These are phyloP conservation scores for Setomelanomma holmii DNA, from an alignment of 2,329 filamentous ascomycete genomes.

Conservation along the genomic window DNA sequence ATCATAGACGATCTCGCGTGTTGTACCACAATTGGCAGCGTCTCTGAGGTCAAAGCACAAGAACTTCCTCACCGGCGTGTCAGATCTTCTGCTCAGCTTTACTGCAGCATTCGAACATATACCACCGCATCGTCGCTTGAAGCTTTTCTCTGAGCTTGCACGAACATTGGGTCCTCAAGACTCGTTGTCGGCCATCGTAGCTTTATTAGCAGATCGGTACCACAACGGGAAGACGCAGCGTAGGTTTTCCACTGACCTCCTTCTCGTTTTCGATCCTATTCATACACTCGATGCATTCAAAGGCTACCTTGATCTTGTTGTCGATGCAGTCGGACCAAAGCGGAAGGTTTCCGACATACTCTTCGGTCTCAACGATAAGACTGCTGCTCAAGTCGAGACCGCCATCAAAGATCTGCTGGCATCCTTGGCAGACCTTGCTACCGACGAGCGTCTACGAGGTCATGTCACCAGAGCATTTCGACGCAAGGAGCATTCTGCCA, in stretches of 20 bases:
- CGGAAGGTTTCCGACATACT: slow-evolving; percentile 75
- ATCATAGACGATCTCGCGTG: slow-evolving; percentile 80
- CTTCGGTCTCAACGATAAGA: slow-evolving; percentile 66
- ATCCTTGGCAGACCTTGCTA: slow-evolving; percentile 48
- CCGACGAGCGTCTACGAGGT: slow-evolving; percentile 38
- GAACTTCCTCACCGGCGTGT: slow-evolving; percentile 79
- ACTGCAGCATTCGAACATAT: slow-evolving; percentile 97
- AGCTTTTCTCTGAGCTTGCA: slow-evolving; percentile 83
- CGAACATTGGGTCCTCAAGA: slow-evolving; percentile 85
- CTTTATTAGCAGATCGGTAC: slow-evolving; percentile 91
- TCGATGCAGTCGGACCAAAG: slow-evolving; percentile 77
- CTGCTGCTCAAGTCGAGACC: slow-evolving; percentile 42
- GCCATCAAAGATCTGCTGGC: slow-evolving; percentile 49
- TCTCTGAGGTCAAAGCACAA: slow-evolving; percentile 81
- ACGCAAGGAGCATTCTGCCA: slow-evolving; percentile 32
- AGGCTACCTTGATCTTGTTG: slow-evolving; percentile 76
- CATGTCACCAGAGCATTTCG: slow-evolving; percentile 42
- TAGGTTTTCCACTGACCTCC: slow-evolving; percentile 77
- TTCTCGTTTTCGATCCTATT: slow-evolving; percentile 74
- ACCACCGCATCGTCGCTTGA: slow-evolving; percentile 81
- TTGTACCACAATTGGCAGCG: slow-evolving; percentile 88
- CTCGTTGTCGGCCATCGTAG: slow-evolving; percentile 84
- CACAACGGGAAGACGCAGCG: slow-evolving; percentile 75
- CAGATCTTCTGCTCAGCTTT: slow-evolving; percentile 93
- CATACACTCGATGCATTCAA: slow-evolving; percentile 76